Conservation (phyloP, 192 early-diverging fungal species). For the Coemansia sp. region DNA sequence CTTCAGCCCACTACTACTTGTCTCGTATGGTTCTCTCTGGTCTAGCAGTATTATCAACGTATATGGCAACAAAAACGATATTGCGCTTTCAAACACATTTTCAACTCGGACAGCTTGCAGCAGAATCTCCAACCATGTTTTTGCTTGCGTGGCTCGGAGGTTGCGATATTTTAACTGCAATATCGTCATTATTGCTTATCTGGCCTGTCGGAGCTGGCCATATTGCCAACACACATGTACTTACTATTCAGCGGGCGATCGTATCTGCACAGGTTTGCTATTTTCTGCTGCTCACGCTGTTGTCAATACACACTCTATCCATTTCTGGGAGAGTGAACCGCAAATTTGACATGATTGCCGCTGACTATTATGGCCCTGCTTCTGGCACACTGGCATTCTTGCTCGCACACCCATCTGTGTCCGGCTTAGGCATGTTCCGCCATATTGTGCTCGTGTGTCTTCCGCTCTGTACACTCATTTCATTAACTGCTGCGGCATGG, state of each 20-base stretch:
- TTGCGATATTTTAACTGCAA: background rate
- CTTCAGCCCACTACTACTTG: background rate
- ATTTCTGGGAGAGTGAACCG: background rate
- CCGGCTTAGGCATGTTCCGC: background rate
- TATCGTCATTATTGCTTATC: background rate
- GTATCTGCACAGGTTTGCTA: background rate
- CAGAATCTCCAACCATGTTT: background rate
- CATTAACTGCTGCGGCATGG: background rate
- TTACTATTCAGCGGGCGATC: background rate
- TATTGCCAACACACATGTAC: background rate
- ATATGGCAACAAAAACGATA: background rate
- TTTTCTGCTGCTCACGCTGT: background rate
- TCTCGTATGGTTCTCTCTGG: background rate
- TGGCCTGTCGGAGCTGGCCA: background rate
- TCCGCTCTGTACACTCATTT: background rate
- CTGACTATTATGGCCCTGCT: background rate
- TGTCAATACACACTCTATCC: background rate
- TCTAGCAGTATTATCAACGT: background rate
- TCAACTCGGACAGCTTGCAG: background rate
- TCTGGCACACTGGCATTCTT: conserved; percentile 1
- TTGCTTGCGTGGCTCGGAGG: conserved; percentile 1
- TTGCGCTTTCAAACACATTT: background rate
- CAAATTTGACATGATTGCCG: background rate
- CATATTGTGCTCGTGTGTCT: background rate
- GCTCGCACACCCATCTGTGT: background rate